Conservation (phyloP, 176 grass and related monocot species). For the Phoenix roebelenii region DNA sequence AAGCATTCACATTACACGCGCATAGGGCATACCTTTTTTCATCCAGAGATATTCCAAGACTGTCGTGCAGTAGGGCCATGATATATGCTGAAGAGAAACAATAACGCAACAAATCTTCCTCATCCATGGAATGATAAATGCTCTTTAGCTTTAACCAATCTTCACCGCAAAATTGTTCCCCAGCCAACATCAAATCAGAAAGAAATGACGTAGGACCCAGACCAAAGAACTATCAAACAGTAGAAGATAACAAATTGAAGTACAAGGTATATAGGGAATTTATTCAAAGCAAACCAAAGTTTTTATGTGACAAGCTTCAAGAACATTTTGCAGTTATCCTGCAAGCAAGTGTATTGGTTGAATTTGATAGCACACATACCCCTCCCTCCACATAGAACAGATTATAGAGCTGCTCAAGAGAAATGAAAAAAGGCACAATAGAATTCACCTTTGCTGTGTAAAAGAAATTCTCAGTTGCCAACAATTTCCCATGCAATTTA, state of each 20-base stretch:
- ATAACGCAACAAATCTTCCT: constrained; percentile 72
- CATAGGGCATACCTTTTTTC: constrained; percentile 43
- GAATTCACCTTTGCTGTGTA: constrained; percentile 67
- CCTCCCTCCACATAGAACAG: background rate
- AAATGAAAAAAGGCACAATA: background rate
- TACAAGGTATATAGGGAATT: no score
- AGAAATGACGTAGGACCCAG: constrained; percentile 52
- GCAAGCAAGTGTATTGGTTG: no score
- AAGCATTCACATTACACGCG: background rate
- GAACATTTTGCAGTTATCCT: no score
- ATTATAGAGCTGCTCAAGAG: background rate
- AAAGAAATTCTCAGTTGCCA: constrained; percentile 93
- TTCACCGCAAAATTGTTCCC: constrained; percentile 69
- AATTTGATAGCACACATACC: no score
- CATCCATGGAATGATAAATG: constrained; percentile 55
- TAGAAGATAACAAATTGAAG: background rate
- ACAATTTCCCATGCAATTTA: constrained; percentile 57
- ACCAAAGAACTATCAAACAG: constrained; percentile 66
- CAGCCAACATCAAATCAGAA: constrained; percentile 57
- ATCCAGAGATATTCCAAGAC: constrained; percentile 56
- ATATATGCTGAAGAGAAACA: constrained; percentile 96
- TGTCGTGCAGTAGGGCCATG: constrained; percentile 76
- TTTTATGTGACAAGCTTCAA: no score
- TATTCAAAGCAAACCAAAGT: no score
- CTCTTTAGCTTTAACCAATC: constrained; percentile 77